phyloP scores from a whole-genome alignment of 1,284 basidiomycete genomes.

The Testicularia cyperi region DNA sequence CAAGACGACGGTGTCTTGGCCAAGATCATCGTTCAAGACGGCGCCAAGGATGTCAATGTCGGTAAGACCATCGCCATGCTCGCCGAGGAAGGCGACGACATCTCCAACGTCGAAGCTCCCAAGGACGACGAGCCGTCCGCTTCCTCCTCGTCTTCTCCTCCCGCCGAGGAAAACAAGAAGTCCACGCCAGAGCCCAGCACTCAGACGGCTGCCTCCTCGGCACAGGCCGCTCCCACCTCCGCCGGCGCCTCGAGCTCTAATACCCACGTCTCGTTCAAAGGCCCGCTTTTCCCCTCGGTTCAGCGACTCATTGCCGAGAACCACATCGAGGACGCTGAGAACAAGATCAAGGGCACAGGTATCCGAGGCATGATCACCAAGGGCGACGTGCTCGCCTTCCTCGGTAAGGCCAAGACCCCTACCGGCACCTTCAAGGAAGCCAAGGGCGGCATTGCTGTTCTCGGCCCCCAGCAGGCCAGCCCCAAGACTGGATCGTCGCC shows the following conservation, averaged over 20 bases:
- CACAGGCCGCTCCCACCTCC: conserved; percentile 16
- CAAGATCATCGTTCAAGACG: conserved; percentile 59
- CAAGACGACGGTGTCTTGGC: conserved; percentile 61
- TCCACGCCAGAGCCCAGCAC: conserved; percentile 12
- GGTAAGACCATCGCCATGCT: conserved; percentile 61
- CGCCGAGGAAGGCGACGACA: conserved; percentile 62
- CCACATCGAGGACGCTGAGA: conserved; percentile 53
- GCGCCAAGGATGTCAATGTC: conserved; percentile 59
- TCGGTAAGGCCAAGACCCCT: conserved; percentile 54
- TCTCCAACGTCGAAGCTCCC: conserved; percentile 55
- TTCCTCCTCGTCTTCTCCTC: neutral
- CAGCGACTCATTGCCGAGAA: conserved; percentile 55
- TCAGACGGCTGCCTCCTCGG: conserved; percentile 28
- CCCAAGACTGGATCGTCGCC: conserved; percentile 24
- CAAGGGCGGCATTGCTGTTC: conserved; percentile 41
- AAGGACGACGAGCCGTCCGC: conserved; percentile 24
- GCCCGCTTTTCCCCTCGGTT: conserved; percentile 59
- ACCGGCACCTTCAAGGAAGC: conserved; percentile 48
- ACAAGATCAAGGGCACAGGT: conserved; percentile 61
- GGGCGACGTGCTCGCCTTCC: conserved; percentile 61
- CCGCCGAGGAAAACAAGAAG: conserved; percentile 4
- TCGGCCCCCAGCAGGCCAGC: conserved; percentile 33
- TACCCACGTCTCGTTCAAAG: conserved; percentile 10
- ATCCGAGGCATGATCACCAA: conserved; percentile 61
- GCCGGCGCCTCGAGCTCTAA: conserved; percentile 20